Percentiles rank a stretch among this genome's conserved stretches.
These are phyloP conservation scores for Pyrrhoderma noxium DNA, from an alignment of 1,284 basidiomycete species.

Conservation along the genomic window DNA sequence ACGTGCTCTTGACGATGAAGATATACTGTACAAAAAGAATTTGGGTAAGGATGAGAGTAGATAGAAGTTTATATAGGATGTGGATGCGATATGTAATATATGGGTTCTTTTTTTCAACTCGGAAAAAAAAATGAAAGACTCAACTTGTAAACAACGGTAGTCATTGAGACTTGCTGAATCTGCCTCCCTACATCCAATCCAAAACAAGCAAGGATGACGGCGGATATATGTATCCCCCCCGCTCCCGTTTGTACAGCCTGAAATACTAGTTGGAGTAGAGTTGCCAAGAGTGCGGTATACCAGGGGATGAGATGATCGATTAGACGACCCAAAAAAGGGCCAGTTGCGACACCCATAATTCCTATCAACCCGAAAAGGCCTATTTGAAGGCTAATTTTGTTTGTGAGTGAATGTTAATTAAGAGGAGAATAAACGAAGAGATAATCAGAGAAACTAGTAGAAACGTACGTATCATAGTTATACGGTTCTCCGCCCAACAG, in stretches of 20 bases:
- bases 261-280: slow-evolving; percentile 36
- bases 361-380: slow-evolving; percentile 69
- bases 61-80: no score
- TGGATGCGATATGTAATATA: no score
- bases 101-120: background rate
- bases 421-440: background rate
- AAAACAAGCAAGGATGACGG: slow-evolving; percentile 42
- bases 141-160: slow-evolving; percentile 33
- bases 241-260: slow-evolving; percentile 49
- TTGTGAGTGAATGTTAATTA: background rate
- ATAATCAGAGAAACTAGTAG: background rate
- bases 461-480: slow-evolving; percentile 53
- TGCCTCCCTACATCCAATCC: slow-evolving; percentile 41
- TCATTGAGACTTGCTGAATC: slow-evolving; percentile 33
- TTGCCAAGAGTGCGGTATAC: slow-evolving; percentile 51
- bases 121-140: background rate
- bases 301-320: slow-evolving; percentile 62
- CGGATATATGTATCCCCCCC: slow-evolving; percentile 50
- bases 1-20: slow-evolving; percentile 37
- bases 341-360: slow-evolving; percentile 55
- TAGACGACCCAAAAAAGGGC: slow-evolving; percentile 52
- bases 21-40: slow-evolving; percentile 25
- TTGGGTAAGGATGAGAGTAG: background rate
- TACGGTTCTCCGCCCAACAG: slow-evolving; percentile 60
- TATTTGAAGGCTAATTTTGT: slow-evolving; percentile 51